Percentiles rank a stretch among this genome's conserved stretches.
Conservation (phyloP, 2,329 filamentous ascomycete species). For the Aspergillus tanneri region DNA sequence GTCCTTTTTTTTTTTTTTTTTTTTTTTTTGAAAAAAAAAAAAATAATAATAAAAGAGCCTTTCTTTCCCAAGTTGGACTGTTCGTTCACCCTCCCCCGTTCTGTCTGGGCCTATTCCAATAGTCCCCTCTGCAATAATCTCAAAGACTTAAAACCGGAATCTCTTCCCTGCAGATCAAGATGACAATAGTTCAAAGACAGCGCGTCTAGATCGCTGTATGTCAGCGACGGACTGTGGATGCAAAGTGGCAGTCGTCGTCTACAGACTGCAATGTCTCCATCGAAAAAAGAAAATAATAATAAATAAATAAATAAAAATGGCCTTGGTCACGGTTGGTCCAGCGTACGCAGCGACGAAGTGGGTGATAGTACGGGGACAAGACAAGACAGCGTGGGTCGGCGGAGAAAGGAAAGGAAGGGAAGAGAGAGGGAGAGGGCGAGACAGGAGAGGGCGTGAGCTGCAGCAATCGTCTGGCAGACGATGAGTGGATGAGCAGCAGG, state of each 20-base stretch:
- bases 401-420: neutral
- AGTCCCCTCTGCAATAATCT: slow-evolving; percentile 16
- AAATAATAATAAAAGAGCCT: too few relatives aligned
- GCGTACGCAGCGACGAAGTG: slow-evolving; percentile 6
- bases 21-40: slow-evolving; percentile 8
- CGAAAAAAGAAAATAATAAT: slow-evolving; percentile 23
- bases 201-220: slow-evolving; percentile 29
- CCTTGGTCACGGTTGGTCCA: neutral
- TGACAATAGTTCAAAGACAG: slow-evolving; percentile 27
- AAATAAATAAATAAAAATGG: neutral
- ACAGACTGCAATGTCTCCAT: slow-evolving; percentile 37
- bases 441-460: slow-evolving; percentile 14
- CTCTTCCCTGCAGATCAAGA: slow-evolving; percentile 34
- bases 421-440: slow-evolving; percentile 3
- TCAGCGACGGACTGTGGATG: slow-evolving; percentile 32
- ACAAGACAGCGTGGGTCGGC: slow-evolving; percentile 11
- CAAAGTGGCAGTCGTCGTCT: slow-evolving; percentile 24
- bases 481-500: slow-evolving; percentile 20
- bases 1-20: slow-evolving; percentile 4
- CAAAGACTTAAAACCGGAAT: slow-evolving; percentile 18
- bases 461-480: slow-evolving; percentile 20
- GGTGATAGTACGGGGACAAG: too few relatives aligned
- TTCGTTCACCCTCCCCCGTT: slow-evolving; percentile 5
- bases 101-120: slow-evolving; percentile 14
- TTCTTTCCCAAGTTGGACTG: slow-evolving; percentile 6